Evolutionary conservation across 2,329 filamentous ascomycete species (phyloP).

Genomic region (Talaromyces sp.): DNA sequence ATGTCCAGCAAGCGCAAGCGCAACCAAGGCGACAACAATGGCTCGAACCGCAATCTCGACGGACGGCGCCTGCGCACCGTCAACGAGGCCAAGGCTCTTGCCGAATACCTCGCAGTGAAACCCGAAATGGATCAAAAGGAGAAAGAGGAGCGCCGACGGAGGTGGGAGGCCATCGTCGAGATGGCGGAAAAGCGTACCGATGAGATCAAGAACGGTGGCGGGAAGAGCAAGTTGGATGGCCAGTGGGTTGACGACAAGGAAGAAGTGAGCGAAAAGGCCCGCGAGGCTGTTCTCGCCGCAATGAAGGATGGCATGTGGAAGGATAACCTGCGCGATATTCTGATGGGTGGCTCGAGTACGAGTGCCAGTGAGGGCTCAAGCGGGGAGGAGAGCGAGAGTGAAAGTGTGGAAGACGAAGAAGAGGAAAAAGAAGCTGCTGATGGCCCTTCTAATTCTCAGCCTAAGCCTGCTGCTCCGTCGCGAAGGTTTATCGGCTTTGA

Average conservation of each 20-base stretch:
- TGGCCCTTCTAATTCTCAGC: constrained; percentile 21
- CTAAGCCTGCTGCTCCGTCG: constrained; percentile 23
- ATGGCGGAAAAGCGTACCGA: constrained; percentile 77
- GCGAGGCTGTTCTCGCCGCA: constrained; percentile 69
- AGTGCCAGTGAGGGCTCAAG: constrained; percentile 36
- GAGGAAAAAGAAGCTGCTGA: constrained; percentile 25
- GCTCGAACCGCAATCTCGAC: constrained; percentile 88
- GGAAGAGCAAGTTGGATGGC: constrained; percentile 65
- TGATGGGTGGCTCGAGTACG: constrained; percentile 32
- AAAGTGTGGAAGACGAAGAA: constrained; percentile 37
- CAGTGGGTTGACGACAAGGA: constrained; percentile 96
- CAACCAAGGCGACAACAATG: constrained; percentile 76
- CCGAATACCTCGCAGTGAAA: constrained; percentile 91
- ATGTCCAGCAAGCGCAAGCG: constrained; percentile 96
- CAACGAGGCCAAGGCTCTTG: constrained; percentile 89
- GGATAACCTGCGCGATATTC: constrained; percentile 36
- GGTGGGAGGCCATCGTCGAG: constrained; percentile 87
- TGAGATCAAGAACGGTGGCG: constrained; percentile 72
- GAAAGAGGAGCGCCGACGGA: constrained; percentile 72
- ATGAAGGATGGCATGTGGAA: constrained; percentile 57
- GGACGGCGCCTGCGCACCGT: constrained; percentile 86
- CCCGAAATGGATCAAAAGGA: constrained; percentile 96
- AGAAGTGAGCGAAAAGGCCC: constrained; percentile 77
- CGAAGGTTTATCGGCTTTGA: constrained; percentile 45
- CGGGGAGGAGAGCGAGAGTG: constrained; percentile 25